Evolutionary conservation across 2,329 filamentous ascomycete species (phyloP), one percentile per base, ranked within the genome.

Genomic region (Pseudogymnoascus sp.): DNA sequence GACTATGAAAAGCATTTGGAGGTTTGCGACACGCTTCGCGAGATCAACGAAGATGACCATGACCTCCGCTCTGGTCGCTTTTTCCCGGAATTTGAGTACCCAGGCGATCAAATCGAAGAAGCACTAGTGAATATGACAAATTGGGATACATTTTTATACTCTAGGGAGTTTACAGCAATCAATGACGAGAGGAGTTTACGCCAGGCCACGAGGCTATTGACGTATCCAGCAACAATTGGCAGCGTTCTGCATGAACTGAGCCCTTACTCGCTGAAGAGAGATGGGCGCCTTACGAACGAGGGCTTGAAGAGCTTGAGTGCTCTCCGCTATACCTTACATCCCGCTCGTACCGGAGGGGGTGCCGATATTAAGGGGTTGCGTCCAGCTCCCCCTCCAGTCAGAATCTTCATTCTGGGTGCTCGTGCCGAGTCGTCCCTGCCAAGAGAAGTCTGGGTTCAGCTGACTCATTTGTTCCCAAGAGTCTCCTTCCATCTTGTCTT

Each of bases 1-100:
- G 91, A 97, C 75, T 99, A 96, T 72, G 93, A 97, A 76, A 83
- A 87, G 17, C 95, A 99, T 75, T 76, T 99, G 65, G 85, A 97
- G 72, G 88, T 99, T 37, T 99, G 95, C 75, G 93, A 99, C 71
- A 90, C 90, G 0, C 79, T 99, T 63, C 83, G 89, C 68, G 89
- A 97, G 77, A 93, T 96, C 77, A 99, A 99, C 70, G 95, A 99
- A 77, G 95, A 99, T 72, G 95, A 99, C 70, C 96, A 99, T 73
- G 95, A 99, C 75, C 77, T 99, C 68, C 83, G 89, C 60, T 96
- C 91, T 17, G 95, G 95, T 3, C 85, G 95, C 29, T 89, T 91
- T 75, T 99, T 99, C 76, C 88, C 90, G 13, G 96, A 99, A 75
- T 97, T 96, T 72, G 87, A 93, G 66, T 96, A 96, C 72, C 92